A percentile compares a stretch with the other conserved stretches of the same genome.
phyloP scores from a whole-genome alignment of 139 green algal genomes.

The Monoraphidium neglectum region DNA sequence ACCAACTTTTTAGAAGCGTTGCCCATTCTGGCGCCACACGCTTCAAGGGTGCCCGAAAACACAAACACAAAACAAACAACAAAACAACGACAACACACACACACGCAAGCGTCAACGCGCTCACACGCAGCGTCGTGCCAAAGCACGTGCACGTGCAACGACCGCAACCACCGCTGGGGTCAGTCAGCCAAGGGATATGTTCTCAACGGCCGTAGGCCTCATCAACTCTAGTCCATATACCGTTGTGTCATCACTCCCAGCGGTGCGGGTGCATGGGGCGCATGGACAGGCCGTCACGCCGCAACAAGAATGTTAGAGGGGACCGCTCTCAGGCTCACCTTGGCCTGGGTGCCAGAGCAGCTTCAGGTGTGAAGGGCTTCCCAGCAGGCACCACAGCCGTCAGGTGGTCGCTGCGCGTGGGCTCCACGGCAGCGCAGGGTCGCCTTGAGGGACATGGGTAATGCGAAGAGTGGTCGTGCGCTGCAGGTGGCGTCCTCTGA shows the following conservation, averaged over 20 bases:
- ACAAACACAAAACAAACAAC: background rate
- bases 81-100: background rate
- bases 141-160: background rate
- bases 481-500: too few relatives aligned
- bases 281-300: background rate
- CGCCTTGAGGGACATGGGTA: too few relatives aligned
- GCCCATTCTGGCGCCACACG: too few relatives aligned
- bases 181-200: conserved; percentile 87
- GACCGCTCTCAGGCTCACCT: too few relatives aligned
- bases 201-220: conserved; percentile 65
- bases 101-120: background rate
- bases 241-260: conserved; percentile 63
- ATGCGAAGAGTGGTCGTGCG: too few relatives aligned
- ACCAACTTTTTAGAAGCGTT: conserved; percentile 81
- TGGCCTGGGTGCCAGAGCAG: too few relatives aligned
- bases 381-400: background rate
- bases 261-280: too few relatives aligned
- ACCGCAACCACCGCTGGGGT: conserved; percentile 41
- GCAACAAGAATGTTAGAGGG: background rate
- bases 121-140: background rate
- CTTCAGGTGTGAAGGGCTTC: background rate
- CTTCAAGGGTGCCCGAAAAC: background rate
- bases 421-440: too few relatives aligned
- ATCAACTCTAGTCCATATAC: conserved; percentile 87
- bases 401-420: background rate